Conservation (phyloP, 2,329 filamentous ascomycete species). For the Thielaviopsis euricoi region DNA sequence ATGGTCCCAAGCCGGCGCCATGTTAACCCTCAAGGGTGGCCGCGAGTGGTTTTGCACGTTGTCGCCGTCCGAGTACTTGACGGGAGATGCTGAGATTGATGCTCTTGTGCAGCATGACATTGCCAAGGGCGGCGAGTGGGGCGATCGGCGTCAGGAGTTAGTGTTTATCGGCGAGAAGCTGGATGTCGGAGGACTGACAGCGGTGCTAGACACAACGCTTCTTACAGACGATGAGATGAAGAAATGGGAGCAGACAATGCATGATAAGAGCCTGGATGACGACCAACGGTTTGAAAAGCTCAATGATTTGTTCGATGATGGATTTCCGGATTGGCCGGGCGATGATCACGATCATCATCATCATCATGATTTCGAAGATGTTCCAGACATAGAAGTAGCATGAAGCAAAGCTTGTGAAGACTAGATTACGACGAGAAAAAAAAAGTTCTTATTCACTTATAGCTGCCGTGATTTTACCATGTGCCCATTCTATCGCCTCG, state of each 20-base stretch:
- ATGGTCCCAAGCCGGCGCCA: conserved; percentile 48
- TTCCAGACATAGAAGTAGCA: background rate
- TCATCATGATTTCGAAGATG: conserved; percentile 17
- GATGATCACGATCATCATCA: conserved; percentile 24
- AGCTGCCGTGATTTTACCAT: background rate
- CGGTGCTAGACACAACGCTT: conserved; percentile 41
- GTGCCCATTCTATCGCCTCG: background rate
- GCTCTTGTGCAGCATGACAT: conserved; percentile 33
- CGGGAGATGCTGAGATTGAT: conserved; percentile 30
- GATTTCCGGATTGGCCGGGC: conserved; percentile 38
- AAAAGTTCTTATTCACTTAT: background rate
- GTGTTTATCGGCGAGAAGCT: conserved; percentile 58
- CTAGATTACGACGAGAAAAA: background rate
- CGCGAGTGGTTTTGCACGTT: conserved; percentile 44
- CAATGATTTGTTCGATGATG: conserved; percentile 38
- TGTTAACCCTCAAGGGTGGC: conserved; percentile 42
- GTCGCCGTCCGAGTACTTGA: conserved; percentile 31
- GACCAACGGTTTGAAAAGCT: conserved; percentile 29
- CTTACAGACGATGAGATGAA: conserved; percentile 42
- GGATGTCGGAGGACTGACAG: conserved; percentile 32
- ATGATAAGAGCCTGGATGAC: conserved; percentile 19
- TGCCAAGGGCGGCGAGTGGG: conserved; percentile 42
- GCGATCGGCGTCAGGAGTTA: conserved; percentile 53
- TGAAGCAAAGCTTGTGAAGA: background rate
- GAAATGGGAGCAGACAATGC: conserved; percentile 37